A percentile compares a stretch with the other conserved stretches of the same genome.
These are phyloP conservation scores for Jatropha multifida DNA, from an alignment of 441 rosid genomes.

Conservation along the genomic window DNA sequence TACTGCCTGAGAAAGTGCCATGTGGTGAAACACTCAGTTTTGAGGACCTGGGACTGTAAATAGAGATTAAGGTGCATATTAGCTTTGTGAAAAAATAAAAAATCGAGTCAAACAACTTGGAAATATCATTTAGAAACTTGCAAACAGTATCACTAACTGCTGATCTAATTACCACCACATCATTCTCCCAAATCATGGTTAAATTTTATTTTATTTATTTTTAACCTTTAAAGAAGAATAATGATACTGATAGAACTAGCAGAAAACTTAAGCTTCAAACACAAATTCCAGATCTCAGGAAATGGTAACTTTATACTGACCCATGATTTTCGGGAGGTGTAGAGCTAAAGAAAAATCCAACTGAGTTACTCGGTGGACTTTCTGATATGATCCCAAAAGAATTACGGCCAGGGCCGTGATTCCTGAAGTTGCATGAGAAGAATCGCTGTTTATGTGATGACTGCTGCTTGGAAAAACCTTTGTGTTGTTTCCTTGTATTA, in stretches of 20 bases:
- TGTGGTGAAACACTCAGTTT: constrained; percentile 86
- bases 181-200: background rate
- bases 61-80: constrained; percentile 16
- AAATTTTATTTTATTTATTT: background rate
- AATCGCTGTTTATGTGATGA: constrained; percentile 66
- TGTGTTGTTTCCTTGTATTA: constrained; percentile 64
- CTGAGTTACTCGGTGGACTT: constrained; percentile 94
- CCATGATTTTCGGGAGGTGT: constrained; percentile 91
- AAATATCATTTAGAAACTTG: background rate
- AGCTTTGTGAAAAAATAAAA: constrained; percentile 6
- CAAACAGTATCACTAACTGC: constrained; percentile 1
- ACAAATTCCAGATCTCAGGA: constrained; percentile 2
- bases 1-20: constrained; percentile 63
- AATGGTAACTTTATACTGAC: constrained; percentile 47
- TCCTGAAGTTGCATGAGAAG: constrained; percentile 80
- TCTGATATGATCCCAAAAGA: constrained; percentile 64
- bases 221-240: background rate
- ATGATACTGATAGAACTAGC: constrained; percentile 4
- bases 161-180: background rate
- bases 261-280: constrained; percentile 2
- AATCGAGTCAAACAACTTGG: background rate
- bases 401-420: constrained; percentile 56
- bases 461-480: constrained; percentile 60
- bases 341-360: constrained; percentile 94
- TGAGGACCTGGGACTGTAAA: constrained; percentile 67